These are phyloP conservation scores for Hyphopichia burtonii DNA, from an alignment of 1,139 yeast genomes.

Conservation along the genomic window DNA sequence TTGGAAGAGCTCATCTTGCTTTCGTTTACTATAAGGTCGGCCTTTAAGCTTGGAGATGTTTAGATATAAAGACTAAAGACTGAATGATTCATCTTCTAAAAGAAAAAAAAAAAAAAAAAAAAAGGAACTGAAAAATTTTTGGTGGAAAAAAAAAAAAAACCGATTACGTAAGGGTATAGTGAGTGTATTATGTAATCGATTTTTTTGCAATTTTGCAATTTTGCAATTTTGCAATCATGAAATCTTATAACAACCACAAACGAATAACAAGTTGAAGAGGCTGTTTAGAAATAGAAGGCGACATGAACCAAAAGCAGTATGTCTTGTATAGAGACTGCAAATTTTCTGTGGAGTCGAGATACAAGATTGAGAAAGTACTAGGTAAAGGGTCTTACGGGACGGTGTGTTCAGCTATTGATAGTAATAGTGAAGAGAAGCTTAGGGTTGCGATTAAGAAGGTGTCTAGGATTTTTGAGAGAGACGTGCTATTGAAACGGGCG, in stretches of 20 bases:
- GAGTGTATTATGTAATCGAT: no score
- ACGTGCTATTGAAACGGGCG: constrained; percentile 69
- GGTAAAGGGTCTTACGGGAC: constrained; percentile 92
- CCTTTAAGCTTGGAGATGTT: no score
- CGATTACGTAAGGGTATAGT: no score
- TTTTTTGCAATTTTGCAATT: background rate
- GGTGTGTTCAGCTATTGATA: constrained; percentile 80
- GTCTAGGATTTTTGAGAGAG: constrained; percentile 61
- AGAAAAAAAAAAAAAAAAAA: background rate
- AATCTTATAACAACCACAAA: background rate
- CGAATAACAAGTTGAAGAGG: no score
- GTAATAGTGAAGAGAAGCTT: constrained; percentile 19
- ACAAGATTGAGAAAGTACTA: constrained; percentile 59
- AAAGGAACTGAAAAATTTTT: no score
- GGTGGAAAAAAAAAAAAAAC: no score
- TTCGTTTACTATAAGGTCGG: no score
- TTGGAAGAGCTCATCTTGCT: constrained; percentile 78
- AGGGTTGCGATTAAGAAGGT: constrained; percentile 77
- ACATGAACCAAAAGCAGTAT: background rate
- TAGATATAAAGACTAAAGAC: no score
- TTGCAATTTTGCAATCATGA: background rate
- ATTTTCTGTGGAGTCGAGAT: constrained; percentile 66
- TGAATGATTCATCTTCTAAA: background rate
- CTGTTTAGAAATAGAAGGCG: no score
- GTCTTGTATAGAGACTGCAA: constrained; percentile 26